These are phyloP conservation scores for Mortierella sp. DNA, from an alignment of 371 early-diverging fungal genomes.

Conservation along the genomic window DNA sequence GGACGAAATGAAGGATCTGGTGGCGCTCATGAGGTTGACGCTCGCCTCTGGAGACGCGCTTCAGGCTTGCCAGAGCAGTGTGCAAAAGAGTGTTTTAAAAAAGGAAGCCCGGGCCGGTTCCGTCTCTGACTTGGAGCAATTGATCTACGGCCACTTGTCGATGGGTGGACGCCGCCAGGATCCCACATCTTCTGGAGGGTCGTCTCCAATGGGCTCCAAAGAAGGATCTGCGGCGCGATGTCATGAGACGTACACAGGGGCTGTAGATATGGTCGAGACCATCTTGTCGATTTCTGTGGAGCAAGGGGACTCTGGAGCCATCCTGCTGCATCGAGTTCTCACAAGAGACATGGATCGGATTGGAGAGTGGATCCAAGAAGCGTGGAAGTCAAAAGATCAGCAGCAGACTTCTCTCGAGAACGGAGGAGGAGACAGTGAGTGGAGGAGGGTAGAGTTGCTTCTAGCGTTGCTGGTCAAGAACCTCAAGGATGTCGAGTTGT, in stretches of 20 bases:
- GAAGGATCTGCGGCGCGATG: not conserved
- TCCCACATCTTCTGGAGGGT: not conserved
- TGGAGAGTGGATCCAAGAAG: not conserved
- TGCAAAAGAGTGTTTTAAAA: conserved; percentile 12
- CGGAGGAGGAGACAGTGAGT: not conserved
- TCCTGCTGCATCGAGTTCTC: not conserved
- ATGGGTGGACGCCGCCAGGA: conserved; percentile 16
- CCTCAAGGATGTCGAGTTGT: not conserved
- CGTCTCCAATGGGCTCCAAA: not conserved
- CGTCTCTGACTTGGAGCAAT: conserved; percentile 22
- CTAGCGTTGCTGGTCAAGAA: not conserved
- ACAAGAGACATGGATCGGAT: conserved; percentile 1
- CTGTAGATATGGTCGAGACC: not conserved
- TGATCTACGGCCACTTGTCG: conserved; percentile 25
- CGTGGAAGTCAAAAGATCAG: not conserved
- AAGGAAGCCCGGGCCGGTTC: not conserved
- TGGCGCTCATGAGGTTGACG: conserved; percentile 1
- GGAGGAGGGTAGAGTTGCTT: not conserved
- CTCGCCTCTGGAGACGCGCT: conserved; percentile 34
- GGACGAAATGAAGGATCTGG: conserved; percentile 1
- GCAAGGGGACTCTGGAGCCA: not conserved
- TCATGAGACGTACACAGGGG: not conserved
- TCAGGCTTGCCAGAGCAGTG: conserved; percentile 32
- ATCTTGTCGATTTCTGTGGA: not conserved
- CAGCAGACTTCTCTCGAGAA: not conserved